Conservation (phyloP, 2,329 filamentous ascomycete genomes). For the Clonostachys sp. region DNA sequence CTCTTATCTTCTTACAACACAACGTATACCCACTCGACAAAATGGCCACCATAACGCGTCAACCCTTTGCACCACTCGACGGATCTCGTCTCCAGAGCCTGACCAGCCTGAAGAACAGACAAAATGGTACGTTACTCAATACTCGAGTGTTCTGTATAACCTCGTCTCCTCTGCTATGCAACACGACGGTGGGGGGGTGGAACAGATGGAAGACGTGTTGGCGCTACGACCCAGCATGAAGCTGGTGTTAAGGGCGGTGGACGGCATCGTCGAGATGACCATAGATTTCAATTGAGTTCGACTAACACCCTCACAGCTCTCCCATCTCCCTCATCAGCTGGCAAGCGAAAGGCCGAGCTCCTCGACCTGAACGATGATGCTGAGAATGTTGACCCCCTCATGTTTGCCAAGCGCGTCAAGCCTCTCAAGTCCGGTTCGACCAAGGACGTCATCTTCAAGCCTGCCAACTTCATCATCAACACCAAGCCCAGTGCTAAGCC, state of each 20-base stretch:
- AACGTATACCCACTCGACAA: constrained; percentile 6
- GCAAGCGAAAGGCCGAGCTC: constrained; percentile 56
- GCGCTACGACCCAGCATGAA: not conserved
- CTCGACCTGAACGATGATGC: constrained; percentile 42
- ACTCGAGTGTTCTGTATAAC: not conserved
- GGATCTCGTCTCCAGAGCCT: constrained; percentile 65
- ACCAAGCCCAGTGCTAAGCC: constrained; percentile 23
- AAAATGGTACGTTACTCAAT: constrained; percentile 54
- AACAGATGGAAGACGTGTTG: not conserved
- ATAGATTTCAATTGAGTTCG: not conserved
- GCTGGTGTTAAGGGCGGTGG: no score
- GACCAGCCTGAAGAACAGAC: constrained; percentile 73
- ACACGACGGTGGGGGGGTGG: not conserved
- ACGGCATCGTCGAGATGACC: no score
- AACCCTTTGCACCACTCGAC: constrained; percentile 73
- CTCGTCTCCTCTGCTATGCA: not conserved
- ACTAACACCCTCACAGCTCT: not conserved
- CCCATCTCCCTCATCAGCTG: constrained; percentile 32
- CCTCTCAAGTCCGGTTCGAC: constrained; percentile 29
- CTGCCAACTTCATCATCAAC: constrained; percentile 35
- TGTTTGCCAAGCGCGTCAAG: constrained; percentile 57
- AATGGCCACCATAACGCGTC: constrained; percentile 57
- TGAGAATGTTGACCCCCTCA: constrained; percentile 57
- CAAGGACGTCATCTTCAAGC: constrained; percentile 43
- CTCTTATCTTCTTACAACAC: not conserved